A percentile compares a stretch with the other conserved stretches of the same genome.
Conservation (phyloP, 2,329 filamentous ascomycete genomes). For the Fusarium sulawesiense region DNA sequence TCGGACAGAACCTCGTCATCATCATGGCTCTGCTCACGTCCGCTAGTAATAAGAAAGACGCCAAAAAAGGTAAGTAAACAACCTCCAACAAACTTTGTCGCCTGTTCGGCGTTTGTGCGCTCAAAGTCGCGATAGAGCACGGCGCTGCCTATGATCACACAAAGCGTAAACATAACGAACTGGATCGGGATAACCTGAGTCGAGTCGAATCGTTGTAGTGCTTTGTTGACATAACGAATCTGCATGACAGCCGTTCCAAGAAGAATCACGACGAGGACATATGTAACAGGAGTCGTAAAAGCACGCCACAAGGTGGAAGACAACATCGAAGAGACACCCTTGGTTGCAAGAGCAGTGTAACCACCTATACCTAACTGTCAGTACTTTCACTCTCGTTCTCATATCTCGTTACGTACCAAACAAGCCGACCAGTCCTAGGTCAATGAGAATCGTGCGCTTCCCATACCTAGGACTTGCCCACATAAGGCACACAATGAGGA, state of each 20-base stretch:
- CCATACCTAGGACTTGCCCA: slow-evolving; percentile 86
- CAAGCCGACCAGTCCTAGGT: slow-evolving; percentile 90
- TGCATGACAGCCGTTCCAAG: slow-evolving; percentile 92
- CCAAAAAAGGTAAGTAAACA: slow-evolving; percentile 94
- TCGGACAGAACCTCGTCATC: slow-evolving; percentile 66
- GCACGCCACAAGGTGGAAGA: slow-evolving; percentile 90
- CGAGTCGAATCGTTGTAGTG: slow-evolving; percentile 91
- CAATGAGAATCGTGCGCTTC: slow-evolving; percentile 87
- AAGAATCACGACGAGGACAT: slow-evolving; percentile 82
- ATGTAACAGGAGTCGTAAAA: slow-evolving; percentile 92
- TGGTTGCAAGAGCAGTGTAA: slow-evolving; percentile 96
- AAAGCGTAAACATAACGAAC: slow-evolving; percentile 96
- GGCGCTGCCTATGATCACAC: slow-evolving; percentile 93
- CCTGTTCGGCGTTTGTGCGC: slow-evolving; percentile 77
- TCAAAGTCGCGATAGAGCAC: slow-evolving; percentile 96
- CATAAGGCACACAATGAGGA: slow-evolving; percentile 80
- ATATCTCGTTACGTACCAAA: slow-evolving; percentile 73
- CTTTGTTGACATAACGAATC: slow-evolving; percentile 93
- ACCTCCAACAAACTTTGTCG: slow-evolving; percentile 87
- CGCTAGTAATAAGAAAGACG: slow-evolving; percentile 96
- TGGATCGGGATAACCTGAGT: slow-evolving; percentile 98
- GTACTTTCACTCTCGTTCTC: not conserved
- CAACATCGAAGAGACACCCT: slow-evolving; percentile 94
- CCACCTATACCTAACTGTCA: slow-evolving; percentile 68
- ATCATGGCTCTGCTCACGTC: slow-evolving; percentile 70